Conservation (phyloP, 179 eudicot genomes). For the Gypsophila paniculata region DNA sequence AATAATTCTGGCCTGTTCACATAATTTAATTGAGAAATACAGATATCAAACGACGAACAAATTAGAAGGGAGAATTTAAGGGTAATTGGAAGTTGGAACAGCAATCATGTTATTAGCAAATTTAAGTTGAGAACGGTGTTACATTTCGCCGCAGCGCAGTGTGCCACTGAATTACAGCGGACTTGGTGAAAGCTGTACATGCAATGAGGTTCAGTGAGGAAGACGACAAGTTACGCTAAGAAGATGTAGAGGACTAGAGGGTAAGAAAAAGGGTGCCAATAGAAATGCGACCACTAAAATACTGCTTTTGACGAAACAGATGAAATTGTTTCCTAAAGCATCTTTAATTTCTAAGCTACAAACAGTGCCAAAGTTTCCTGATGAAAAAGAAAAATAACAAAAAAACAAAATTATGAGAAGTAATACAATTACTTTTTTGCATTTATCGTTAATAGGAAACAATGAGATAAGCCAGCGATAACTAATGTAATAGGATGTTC, state of each 20-base stretch:
- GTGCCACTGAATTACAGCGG: too few relatives aligned
- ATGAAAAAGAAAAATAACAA: too few relatives aligned
- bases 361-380: background rate
- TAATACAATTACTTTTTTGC: background rate
- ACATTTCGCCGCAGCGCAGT: background rate
- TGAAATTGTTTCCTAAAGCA: background rate
- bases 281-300: background rate
- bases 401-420: too few relatives aligned
- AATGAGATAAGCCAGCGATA: background rate
- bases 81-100: too few relatives aligned
- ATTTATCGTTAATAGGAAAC: background rate
- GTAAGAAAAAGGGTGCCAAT: background rate
- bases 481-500: slow-evolving; percentile 3
- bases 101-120: too few relatives aligned
- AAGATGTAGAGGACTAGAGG: background rate
- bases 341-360: background rate
- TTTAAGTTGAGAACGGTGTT: background rate
- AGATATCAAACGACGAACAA: background rate
- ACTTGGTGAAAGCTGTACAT: too few relatives aligned
- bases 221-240: background rate
- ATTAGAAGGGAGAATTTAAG: background rate
- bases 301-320: background rate
- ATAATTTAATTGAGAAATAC: background rate
- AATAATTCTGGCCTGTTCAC: background rate
- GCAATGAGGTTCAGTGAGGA: background rate